Evolutionary conservation across 2,329 filamentous ascomycete species (phyloP).

Genomic region (Diaporthe sp.): DNA sequence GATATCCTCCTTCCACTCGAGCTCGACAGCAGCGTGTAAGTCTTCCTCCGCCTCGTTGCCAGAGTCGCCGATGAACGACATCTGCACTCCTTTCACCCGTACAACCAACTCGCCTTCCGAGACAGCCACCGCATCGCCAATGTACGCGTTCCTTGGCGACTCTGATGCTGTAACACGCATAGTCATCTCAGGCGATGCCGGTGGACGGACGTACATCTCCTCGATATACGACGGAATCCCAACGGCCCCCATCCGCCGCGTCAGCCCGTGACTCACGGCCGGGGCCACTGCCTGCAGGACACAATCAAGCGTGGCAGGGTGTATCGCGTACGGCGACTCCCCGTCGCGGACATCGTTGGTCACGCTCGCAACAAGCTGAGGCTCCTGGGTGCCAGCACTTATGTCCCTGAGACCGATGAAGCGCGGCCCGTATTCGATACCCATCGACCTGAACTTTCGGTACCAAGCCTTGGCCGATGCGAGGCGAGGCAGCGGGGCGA

Average conservation of each 20-base stretch:
- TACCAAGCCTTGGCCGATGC: not conserved
- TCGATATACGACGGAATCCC: slow-evolving; percentile 48
- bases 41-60: not conserved
- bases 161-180: not conserved
- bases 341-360: not conserved
- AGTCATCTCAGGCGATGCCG: not conserved
- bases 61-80: not conserved
- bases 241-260: slow-evolving; percentile 35
- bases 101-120: not conserved
- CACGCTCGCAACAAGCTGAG: not conserved
- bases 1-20: slow-evolving; percentile 8
- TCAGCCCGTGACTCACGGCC: not conserved
- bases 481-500: not conserved
- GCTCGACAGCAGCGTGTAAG: slow-evolving; percentile 17
- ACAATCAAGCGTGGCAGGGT: slow-evolving; percentile 24
- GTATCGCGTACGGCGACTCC: slow-evolving; percentile 13
- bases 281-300: not conserved
- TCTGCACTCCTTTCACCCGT: not conserved
- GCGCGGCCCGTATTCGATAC: slow-evolving; percentile 34
- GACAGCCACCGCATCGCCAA: not conserved
- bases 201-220: slow-evolving; percentile 40
- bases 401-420: slow-evolving; percentile 24
- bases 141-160: not conserved
- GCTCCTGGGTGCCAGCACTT: not conserved
- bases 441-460: slow-evolving; percentile 10